phyloP scores from a whole-genome alignment of 2,329 filamentous ascomycete species.

The Colletotrichum sp. region DNA sequence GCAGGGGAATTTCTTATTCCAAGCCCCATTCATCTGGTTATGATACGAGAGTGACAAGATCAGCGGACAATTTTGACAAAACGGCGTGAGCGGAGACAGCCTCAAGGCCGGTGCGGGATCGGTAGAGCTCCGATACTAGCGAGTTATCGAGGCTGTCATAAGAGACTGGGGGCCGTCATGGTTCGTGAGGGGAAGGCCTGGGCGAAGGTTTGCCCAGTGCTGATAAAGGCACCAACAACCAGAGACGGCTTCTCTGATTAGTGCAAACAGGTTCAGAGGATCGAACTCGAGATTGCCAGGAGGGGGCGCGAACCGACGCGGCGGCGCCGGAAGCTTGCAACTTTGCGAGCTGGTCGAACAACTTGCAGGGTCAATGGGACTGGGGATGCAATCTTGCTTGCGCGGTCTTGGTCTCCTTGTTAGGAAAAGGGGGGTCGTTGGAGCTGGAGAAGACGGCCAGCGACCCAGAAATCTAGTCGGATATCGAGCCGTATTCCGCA shows the following conservation, averaged over 20 bases:
- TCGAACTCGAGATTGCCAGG: constrained; percentile 5
- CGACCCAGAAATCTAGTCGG: constrained; percentile 3
- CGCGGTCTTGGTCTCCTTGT: constrained; percentile 12
- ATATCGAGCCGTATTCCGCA: constrained; percentile 15
- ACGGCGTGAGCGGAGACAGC: not conserved
- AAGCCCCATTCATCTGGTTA: not conserved
- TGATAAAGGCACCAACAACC: not conserved
- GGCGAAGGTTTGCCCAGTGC: not conserved
- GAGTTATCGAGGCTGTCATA: not conserved
- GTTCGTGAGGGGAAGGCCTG: constrained; percentile 9
- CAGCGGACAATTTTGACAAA: not conserved
- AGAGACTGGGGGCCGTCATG: not conserved
- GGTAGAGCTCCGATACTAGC: not conserved
- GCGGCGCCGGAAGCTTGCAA: constrained; percentile 15
- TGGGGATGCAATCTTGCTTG: constrained; percentile 13
- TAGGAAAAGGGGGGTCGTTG: constrained; percentile 9
- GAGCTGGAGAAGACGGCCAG: not conserved
- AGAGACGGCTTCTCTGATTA: not conserved
- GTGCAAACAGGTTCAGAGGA: not conserved
- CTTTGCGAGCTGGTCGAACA: not conserved
- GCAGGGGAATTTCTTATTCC: not conserved
- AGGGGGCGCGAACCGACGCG: constrained; percentile 17
- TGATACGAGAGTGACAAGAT: not conserved
- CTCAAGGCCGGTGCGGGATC: not conserved
- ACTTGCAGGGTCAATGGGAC: not conserved